Evolutionary conservation across 2,329 filamentous ascomycete genomes (phyloP).

Genomic region (Fusarium verticillioides): DNA sequence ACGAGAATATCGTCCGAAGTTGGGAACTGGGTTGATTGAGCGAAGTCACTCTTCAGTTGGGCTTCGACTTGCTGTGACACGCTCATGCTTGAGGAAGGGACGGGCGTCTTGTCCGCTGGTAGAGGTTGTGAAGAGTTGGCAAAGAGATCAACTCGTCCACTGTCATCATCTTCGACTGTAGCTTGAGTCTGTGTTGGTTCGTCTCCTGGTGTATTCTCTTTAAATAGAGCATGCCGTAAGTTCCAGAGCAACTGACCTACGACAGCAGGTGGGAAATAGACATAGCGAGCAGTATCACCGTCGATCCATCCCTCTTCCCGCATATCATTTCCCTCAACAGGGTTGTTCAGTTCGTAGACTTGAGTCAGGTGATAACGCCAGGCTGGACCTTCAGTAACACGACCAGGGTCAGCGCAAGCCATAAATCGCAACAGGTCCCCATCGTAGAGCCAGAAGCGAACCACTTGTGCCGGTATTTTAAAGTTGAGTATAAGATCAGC

Average conservation of each 20-base stretch:
- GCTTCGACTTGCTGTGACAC: conserved; percentile 64
- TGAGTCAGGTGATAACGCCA: conserved; percentile 52
- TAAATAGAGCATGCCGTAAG: conserved; percentile 62
- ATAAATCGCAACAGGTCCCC: conserved; percentile 66
- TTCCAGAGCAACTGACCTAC: conserved; percentile 69
- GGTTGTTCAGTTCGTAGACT: conserved; percentile 72
- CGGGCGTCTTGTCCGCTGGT: conserved; percentile 14
- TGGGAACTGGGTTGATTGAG: conserved; percentile 52
- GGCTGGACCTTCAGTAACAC: conserved; percentile 44
- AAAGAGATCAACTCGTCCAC: conserved; percentile 35
- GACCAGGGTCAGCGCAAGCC: conserved; percentile 61
- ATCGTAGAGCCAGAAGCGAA: conserved; percentile 73
- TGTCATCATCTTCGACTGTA: conserved; percentile 21
- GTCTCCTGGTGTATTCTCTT: conserved; percentile 41
- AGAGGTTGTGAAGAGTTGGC: conserved; percentile 34
- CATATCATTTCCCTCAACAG: conserved; percentile 63
- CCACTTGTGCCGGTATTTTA: conserved; percentile 64
- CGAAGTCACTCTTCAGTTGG: conserved; percentile 61
- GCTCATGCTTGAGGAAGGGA: conserved; percentile 47
- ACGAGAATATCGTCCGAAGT: conserved; percentile 48
- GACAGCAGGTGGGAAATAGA: conserved; percentile 66
- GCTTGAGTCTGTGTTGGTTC: conserved; percentile 18
- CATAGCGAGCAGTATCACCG: conserved; percentile 61
- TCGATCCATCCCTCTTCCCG: conserved; percentile 65
- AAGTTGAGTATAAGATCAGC: conserved; percentile 67